These are phyloP conservation scores for Pseudogymnoascus destructans DNA, from an alignment of 2,329 filamentous ascomycete species.

Conservation along the genomic window DNA sequence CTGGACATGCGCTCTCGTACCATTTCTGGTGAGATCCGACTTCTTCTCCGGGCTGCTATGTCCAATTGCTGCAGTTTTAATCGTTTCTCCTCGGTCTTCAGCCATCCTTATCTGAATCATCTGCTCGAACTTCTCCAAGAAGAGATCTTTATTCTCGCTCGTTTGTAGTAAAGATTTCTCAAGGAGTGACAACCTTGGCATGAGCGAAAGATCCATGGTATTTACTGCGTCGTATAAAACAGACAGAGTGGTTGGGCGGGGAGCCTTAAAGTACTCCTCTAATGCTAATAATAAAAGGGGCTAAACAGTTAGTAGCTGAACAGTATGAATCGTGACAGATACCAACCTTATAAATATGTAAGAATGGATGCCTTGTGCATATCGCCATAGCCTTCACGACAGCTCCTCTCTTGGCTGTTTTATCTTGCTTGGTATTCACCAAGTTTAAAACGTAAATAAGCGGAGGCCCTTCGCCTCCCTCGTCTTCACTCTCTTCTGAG, in stretches of 20 bases:
- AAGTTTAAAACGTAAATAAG: slow-evolving; percentile 94
- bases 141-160: slow-evolving; percentile 89
- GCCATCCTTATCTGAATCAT: slow-evolving; percentile 77
- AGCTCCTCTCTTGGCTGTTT: slow-evolving; percentile 80
- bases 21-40: slow-evolving; percentile 35
- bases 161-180: slow-evolving; percentile 79
- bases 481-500: slow-evolving; percentile 46
- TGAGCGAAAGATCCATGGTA: slow-evolving; percentile 86
- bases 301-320: slow-evolving; percentile 31
- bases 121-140: slow-evolving; percentile 92
- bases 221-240: slow-evolving; percentile 89
- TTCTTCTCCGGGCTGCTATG: slow-evolving; percentile 32
- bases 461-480: slow-evolving; percentile 70
- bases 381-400: slow-evolving; percentile 98
- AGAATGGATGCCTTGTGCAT: slow-evolving; percentile 89
- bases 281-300: slow-evolving; percentile 79
- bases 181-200: slow-evolving; percentile 72
- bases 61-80: slow-evolving; percentile 30
- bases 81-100: slow-evolving; percentile 38
- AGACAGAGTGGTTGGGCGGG: slow-evolving; percentile 74
- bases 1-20: slow-evolving; percentile 49
- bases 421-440: slow-evolving; percentile 97
- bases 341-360: slow-evolving; percentile 92
- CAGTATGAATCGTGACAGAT: slow-evolving; percentile 11
- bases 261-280: slow-evolving; percentile 93